Base-by-base conservation (phyloP, 2,329 filamentous ascomycete species). In the Epichloe brachyelytri region DNA sequence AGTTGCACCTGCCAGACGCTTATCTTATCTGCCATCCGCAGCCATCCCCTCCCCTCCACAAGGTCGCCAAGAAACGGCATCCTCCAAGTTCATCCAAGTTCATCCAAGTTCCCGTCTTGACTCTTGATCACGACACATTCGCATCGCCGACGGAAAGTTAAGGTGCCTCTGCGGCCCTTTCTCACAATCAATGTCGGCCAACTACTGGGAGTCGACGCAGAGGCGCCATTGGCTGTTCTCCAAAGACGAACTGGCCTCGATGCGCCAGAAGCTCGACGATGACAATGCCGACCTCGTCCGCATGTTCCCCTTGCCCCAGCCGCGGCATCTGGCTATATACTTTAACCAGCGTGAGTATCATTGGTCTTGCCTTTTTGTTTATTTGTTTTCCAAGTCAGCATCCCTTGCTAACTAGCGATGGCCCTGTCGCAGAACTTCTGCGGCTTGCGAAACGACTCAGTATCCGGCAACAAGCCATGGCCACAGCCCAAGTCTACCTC, bases 201-300 rank as follows among this genome's bases (percentile, higher is more conserved):
- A 91, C 69, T 98, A 91, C 72, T 98, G 90, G 90, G 85, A 88
- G 57, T 97, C 93, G 51, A 93, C 88, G 26, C 93, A 98, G 70
- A 80, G 85, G 59, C 85, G 82, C 59, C 80, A 86, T 71, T 98
- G 93, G 93, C 85, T 88, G 51, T 95, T 95, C 68, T 84, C 87
- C 45, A 85, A 88, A 62, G 82, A 88, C 55, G 82, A 90, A 64
- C 77, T 98, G 49, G 79, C 80, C 14, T 76, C 84, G 49, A 80
- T 86, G 65, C 83, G 91, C 51, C 80, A 84, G 63, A 80, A 81
- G 60, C 80, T 95, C 43, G 85, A 87, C 61, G 84, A 89, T 55
- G 80, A 84, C 53, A 86, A 95, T 61, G 78, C 80, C 55, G 77
- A 78, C 43, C 73, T 91, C 14, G 80, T 89, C 54, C 82, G 85